Base-by-base conservation (phyloP, 495 filamentous ascomycete genomes). In the Podospora australis region DNA sequence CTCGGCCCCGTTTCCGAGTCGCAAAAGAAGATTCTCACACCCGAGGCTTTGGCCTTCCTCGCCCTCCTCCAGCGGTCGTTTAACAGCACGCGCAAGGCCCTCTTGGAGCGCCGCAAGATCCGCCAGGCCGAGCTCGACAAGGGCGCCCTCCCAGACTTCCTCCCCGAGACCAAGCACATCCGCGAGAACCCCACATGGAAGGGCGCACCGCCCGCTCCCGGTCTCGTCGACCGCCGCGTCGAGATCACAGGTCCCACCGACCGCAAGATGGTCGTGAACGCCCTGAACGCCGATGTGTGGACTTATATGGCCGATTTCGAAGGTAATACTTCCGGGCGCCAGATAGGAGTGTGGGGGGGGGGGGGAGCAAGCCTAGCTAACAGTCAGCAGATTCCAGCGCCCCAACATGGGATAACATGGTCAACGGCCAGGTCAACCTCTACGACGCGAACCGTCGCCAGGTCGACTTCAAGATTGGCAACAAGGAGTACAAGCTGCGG, bases 271-370 rank as follows among this genome's bases (percentile, higher is more conserved):
- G 89, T 99, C 30, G 88, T 99, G 47, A 99, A 99, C 69, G 92
- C 92, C 5, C 60, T 99, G 65, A 99, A 99, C 69, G 84, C 91
- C 29, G 80, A 97, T 62, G 94, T 97, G 16, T 99, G 88, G 88
- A 97, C 92, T 23, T 99, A 99, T 66, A 99, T 99, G 92, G 94
- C 92, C 22, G 92, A 99, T 73, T 92, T 99, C 48, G 92, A 99
- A 72, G 90, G 89, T 90, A 65, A 41, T 71, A 63, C 16, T 24
- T 50, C 44, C 19, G 13, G 10, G 10, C 7, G 19, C 9, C n/a
- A 16, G 9, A 14, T 36, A 17, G 19, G 9, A 16, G 3, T 17
- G 32, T 16, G 32, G 30, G 30, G 16, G 30, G 30, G 30, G 30
- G 13, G 32, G 32, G 10, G 25, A 20, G 36, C 13, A 7, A 16